Evolutionary conservation across 202 grass and related monocot genomes (phyloP).

Genomic region (Bolboschoenoplectus hybrid): DNA sequence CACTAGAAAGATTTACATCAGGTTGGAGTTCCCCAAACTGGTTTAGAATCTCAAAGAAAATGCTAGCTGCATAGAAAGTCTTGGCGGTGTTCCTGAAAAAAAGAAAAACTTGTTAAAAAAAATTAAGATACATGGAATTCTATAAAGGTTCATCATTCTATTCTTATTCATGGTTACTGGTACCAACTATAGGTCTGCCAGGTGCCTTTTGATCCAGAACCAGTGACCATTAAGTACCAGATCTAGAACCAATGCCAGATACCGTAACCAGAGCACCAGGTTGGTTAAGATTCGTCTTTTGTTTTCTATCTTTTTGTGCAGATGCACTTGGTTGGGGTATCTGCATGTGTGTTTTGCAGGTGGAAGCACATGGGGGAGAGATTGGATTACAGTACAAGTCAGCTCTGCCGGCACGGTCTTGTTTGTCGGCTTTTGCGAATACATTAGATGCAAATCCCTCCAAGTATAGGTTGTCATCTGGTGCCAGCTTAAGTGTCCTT

Average conservation of each 20-base stretch:
- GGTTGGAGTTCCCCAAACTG: constrained; percentile 89
- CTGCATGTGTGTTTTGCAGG: background rate
- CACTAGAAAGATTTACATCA: constrained; percentile 61
- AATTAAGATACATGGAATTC: background rate
- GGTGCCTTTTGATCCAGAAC: background rate
- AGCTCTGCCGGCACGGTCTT: constrained; percentile 87
- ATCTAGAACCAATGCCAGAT: background rate
- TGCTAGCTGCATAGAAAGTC: constrained; percentile 98
- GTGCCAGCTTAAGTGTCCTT: constrained; percentile 65
- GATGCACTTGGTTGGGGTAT: background rate
- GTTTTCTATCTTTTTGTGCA: constrained; percentile 13
- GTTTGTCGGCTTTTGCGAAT: constrained; percentile 97
- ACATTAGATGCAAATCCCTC: constrained; percentile 95
- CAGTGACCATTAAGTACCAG: background rate
- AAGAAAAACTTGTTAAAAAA: constrained; percentile 26
- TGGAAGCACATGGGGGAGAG: constrained; percentile 21
- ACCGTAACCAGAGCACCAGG: background rate
- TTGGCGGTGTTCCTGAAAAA: constrained; percentile 86
- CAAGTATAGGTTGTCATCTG: constrained; percentile 83
- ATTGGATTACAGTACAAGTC: constrained; percentile 62
- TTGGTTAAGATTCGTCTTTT: background rate
- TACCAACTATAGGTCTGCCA: background rate
- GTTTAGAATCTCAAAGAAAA: constrained; percentile 92
- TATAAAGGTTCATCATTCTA: background rate
- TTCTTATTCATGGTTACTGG: background rate